phyloP scores from a whole-genome alignment of 345 rosid genomes.

The Linum trigynum region DNA sequence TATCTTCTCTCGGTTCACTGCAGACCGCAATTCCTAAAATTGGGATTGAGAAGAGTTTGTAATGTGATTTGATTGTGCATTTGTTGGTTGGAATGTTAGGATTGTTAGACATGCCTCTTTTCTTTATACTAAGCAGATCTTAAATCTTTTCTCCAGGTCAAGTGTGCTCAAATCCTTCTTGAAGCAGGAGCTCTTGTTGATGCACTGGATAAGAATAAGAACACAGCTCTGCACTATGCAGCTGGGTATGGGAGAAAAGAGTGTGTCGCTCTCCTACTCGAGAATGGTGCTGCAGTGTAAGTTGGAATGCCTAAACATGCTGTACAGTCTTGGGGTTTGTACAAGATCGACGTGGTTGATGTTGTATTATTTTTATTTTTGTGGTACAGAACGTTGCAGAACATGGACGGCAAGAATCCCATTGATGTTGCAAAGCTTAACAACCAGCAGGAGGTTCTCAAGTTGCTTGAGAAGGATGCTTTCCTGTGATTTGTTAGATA shows the following conservation, averaged over 20 bases:
- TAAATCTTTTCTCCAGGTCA: constrained; percentile 37
- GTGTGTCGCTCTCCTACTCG: constrained; percentile 81
- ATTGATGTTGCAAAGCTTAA: constrained; percentile 93
- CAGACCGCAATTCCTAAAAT: no score
- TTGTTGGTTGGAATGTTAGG: not conserved
- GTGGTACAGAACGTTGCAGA: constrained; percentile 69
- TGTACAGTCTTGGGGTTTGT: not conserved
- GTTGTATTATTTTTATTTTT: not conserved
- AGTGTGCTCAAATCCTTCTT: constrained; percentile 78
- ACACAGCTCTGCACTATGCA: constrained; percentile 92
- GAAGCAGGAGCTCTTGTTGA: constrained; percentile 89
- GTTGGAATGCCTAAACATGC: constrained; percentile 13
- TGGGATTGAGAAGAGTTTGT: no score
- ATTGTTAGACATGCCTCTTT: not conserved
- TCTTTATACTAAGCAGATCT: constrained; percentile 4
- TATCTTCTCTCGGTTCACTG: no score
- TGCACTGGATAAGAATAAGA: constrained; percentile 91
- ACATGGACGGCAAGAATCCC: constrained; percentile 95
- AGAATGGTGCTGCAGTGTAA: constrained; percentile 97
- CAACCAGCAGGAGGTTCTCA: constrained; percentile 82
- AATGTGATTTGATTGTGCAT: no score
- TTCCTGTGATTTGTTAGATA: constrained; percentile 42
- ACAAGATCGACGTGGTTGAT: not conserved
- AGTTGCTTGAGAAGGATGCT: constrained; percentile 91
- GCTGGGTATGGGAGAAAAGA: constrained; percentile 98